Evolutionary conservation across 2,329 filamentous ascomycete species (phyloP), one percentile per base, ranked within the genome.

Genomic region (Diplocarpon mali): DNA sequence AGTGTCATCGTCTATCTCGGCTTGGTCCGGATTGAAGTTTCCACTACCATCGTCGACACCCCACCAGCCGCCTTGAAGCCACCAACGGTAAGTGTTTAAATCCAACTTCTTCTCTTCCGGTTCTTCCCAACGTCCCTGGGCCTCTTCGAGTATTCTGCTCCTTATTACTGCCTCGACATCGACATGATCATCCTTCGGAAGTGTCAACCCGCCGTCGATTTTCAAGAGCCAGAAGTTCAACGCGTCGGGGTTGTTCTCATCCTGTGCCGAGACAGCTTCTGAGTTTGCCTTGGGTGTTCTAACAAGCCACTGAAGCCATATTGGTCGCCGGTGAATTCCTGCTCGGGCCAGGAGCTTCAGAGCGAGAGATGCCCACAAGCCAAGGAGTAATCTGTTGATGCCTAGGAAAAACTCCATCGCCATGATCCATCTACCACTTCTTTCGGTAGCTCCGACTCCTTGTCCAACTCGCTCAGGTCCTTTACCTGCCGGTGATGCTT

Each of bases 91-190:
- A 1, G 95, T 67, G 47, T 78, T 80, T 2, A 73, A 71, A 52
- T 90, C 83, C 2, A 95, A 68, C 32, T 76, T 75, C 24, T 75
- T 73, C 54, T 92, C 84, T 34, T 78, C 67, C 6, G 68, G 52
- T 13, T 67, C 60, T 38, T 64, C 64, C 62, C 65, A 67, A 32
- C 61, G 53, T 27, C 53, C 62, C 57, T 58, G 62, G 44, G 61
- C 64, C 37, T 62, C 68, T 46, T 64, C 63, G 27, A 83, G 67
- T 39, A 32, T 32, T 12, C 78, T 71, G 43, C 75, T 75, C 53
- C 85, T 76, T 54, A 89, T 79, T 60, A 92, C 85, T 1, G 69
- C 71, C 63, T 95, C 90, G 2, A 95, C 79, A 56, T 96, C 89
- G 24, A 87, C 76, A 30, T 79, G 70, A 29, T 81, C 73, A 50